Evolutionary conservation across 148 eudicot genomes (phyloP), one percentile per base, ranked within the genome.

Genomic region (Bassia scoparia): DNA sequence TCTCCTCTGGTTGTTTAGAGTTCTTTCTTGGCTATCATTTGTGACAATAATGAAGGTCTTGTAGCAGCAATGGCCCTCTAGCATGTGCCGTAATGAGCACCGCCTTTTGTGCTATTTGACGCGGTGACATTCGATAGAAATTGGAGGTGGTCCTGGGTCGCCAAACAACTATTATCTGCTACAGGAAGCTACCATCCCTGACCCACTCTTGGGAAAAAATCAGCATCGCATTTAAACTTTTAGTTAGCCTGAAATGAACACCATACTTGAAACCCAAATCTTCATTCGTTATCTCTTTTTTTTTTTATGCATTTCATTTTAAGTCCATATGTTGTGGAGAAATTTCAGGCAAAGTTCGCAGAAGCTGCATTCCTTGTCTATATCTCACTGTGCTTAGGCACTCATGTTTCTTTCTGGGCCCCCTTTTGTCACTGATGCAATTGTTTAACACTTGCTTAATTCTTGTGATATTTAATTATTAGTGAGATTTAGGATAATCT

Each of bases 311-410:
- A 44, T 66, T 20, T 71, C 29, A 12, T 60, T 33, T 21, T 26
- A 21, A 70, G 38, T 50, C 48, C 23, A 23, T 58, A 24, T 26
- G 49, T 49, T 26, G 26, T 60, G 68, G 27, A 70, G 58, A 26
- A 29, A 14, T 52, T 52, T 21, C 43, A 26, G 72, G 34, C 8
- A 11, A 69, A 61, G 64, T 62, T 68, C 73, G 17, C 46, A 60
- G 81, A 73, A 78, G 63, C 33, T 78, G 73, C 69, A 50, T 13
- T 78, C 23, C 18, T 78, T 74, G 74, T 70, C 77, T 78, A 56
- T 69, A 68, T 78, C 44, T 41, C 54, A 53, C 9, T 74, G 50
- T 78, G 21, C 49, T 54, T 67, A n/a, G 50, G 43, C 60, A 65
- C 50, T 48, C 44, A n/a, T 50, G 70, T 68, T 52, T 62, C 55